Conservation (phyloP, 1,139 yeast genomes). For the Ogataea hybrid region DNA sequence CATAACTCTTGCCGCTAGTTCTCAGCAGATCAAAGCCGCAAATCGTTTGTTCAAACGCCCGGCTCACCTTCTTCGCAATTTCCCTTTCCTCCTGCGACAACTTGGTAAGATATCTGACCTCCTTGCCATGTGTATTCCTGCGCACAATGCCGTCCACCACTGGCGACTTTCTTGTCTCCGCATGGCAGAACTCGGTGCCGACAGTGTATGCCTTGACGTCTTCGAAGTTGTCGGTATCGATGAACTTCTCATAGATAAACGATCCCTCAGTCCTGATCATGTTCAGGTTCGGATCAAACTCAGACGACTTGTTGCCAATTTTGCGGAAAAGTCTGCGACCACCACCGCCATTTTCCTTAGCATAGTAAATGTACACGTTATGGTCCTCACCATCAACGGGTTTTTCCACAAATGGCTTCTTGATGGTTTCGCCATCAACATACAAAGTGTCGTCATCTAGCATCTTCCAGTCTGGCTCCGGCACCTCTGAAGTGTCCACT, state of each 20-base stretch:
- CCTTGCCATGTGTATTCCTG: constrained; percentile 97
- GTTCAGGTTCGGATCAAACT: constrained; percentile 79
- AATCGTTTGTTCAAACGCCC: constrained; percentile 86
- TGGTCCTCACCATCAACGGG: constrained; percentile 99
- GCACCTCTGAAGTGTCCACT: constrained; percentile 45
- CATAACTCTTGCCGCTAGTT: constrained; percentile 85
- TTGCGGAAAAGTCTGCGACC: constrained; percentile 92
- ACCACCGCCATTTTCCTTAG: constrained; percentile 91
- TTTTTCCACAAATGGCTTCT: constrained; percentile 94
- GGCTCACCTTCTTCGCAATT: constrained; percentile 78
- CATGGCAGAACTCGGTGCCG: constrained; percentile 88
- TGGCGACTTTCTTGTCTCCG: constrained; percentile 97
- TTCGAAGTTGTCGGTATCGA: constrained; percentile 98
- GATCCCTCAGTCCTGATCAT: constrained; percentile 88
- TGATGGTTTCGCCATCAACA: constrained; percentile 69
- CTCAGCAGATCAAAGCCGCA: constrained; percentile 96
- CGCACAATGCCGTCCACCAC: constrained; percentile 98
- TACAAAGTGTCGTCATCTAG: constrained; percentile 81
- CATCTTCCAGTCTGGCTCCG: constrained; percentile 87
- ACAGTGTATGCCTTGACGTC: constrained; percentile 99
- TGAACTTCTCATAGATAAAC: constrained; percentile 87
- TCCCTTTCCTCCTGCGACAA: constrained; percentile 68
- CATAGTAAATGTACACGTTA: constrained; percentile 90
- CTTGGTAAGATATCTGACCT: constrained; percentile 85
- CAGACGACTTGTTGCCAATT: constrained; percentile 96